Evolutionary conservation across 495 filamentous ascomycete species (phyloP).

Genomic region (Aspergillus bridgeri): DNA sequence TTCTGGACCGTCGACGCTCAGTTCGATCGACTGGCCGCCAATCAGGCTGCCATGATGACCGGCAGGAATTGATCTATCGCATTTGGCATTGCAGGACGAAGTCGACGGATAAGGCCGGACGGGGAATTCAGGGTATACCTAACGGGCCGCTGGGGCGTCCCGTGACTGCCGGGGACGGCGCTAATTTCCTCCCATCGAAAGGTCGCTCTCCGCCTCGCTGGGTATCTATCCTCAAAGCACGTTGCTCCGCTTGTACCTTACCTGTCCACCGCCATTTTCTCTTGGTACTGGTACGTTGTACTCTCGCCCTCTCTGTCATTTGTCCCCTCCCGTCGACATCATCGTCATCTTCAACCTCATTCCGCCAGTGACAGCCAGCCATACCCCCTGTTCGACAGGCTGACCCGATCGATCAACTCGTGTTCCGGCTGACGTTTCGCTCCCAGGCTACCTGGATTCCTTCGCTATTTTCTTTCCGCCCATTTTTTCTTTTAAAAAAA

Average conservation of each 20-base stretch:
- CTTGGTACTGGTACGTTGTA: slow-evolving; percentile 18
- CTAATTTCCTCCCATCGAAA: not conserved
- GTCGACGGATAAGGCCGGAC: no score
- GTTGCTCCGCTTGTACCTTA: slow-evolving; percentile 1
- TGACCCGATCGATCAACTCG: slow-evolving; percentile 11
- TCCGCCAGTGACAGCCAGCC: slow-evolving; percentile 6
- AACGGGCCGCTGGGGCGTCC: not conserved
- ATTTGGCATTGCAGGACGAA: not conserved
- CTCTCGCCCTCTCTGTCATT: slow-evolving; percentile 17
- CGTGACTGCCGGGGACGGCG: not conserved
- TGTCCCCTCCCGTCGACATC: slow-evolving; percentile 1
- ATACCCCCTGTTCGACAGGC: slow-evolving; percentile 13
- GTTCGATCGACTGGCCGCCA: not conserved
- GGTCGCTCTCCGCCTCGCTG: slow-evolving; percentile 12
- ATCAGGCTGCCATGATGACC: not conserved
- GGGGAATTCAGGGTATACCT: no score
- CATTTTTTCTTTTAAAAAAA: not conserved
- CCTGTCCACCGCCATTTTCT: slow-evolving; percentile 22
- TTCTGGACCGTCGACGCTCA: not conserved
- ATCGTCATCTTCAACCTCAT: not conserved
- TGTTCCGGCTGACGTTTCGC: slow-evolving; percentile 20
- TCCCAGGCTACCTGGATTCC: slow-evolving; percentile 20
- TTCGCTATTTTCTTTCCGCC: not conserved
- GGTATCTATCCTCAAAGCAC: slow-evolving; percentile 12
- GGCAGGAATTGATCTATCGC: slow-evolving; percentile 13